phyloP scores from a whole-genome alignment of 257 asterid species.

The Capsicum rhomboideum region DNA sequence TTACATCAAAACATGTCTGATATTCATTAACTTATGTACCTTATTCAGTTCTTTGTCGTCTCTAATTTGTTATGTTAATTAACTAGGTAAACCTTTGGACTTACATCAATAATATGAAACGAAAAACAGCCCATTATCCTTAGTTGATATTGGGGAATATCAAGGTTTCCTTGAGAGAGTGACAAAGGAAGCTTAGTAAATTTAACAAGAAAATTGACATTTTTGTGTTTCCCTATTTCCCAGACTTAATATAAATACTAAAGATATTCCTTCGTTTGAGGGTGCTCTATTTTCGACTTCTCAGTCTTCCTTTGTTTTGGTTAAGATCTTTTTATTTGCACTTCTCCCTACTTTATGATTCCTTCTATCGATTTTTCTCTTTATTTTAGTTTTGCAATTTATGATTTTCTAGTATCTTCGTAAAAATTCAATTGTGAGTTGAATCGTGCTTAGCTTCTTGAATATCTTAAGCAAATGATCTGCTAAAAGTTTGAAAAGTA shows the following conservation, averaged over 20 bases:
- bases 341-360: not conserved
- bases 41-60: not conserved
- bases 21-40: not conserved
- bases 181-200: not conserved
- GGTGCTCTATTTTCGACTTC: not conserved
- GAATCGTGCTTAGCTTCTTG: not conserved
- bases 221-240: not conserved
- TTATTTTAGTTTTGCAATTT: not conserved
- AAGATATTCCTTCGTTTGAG: not conserved
- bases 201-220: not conserved
- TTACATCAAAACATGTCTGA: not conserved
- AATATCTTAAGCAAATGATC: too few relatives aligned
- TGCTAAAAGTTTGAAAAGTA: too few relatives aligned
- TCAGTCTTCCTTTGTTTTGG: not conserved
- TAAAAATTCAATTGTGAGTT: not conserved
- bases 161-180: not conserved
- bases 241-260: not conserved
- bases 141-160: not conserved
- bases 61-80: not conserved
- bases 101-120: not conserved
- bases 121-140: not conserved
- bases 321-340: not conserved
- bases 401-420: not conserved
- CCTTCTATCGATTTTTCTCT: not conserved
- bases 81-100: not conserved